Evolutionary conservation across 805 yeast species (phyloP).

Genomic region (Suhomyces emberorum): DNA sequence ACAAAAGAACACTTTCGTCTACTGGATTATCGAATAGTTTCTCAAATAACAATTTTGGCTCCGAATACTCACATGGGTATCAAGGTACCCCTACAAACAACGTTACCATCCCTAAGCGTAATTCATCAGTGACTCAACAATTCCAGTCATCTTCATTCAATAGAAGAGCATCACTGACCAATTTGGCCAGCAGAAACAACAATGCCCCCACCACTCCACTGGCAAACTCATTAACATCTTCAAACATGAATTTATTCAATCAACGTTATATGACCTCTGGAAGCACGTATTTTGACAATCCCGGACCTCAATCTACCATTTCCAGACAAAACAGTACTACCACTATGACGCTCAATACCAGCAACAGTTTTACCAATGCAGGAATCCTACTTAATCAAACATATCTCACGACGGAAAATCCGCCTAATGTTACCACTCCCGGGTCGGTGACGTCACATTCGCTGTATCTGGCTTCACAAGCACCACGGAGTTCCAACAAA

Average conservation of each 20-base stretch:
- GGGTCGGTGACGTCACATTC: constrained; percentile 10
- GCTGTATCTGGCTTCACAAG: constrained; percentile 6
- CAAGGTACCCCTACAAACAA: not conserved
- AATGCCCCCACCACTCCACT: constrained; percentile 7
- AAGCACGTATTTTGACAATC: constrained; percentile 19
- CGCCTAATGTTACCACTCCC: constrained; percentile 6
- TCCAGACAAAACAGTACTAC: constrained; percentile 12
- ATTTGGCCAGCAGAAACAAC: constrained; percentile 10
- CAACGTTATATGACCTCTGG: constrained; percentile 13
- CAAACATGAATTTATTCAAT: constrained; percentile 22
- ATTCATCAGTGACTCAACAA: not conserved
- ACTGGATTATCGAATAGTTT: constrained; percentile 8
- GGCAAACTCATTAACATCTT: constrained; percentile 17
- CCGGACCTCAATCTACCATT: constrained; percentile 1
- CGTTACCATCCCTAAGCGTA: constrained; percentile 10
- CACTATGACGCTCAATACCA: not conserved
- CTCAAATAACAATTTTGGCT: not conserved
- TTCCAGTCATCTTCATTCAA: constrained; percentile 16
- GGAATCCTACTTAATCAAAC: not conserved
- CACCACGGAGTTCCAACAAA: constrained; percentile 2
- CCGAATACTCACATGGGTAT: constrained; percentile 6
- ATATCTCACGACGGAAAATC: not conserved
- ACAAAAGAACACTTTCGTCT: constrained; percentile 17
- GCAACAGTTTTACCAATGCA: not conserved
- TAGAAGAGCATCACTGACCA: constrained; percentile 16